Conservation (phyloP, 331 rosid species). For the Quercus phellos region DNA sequence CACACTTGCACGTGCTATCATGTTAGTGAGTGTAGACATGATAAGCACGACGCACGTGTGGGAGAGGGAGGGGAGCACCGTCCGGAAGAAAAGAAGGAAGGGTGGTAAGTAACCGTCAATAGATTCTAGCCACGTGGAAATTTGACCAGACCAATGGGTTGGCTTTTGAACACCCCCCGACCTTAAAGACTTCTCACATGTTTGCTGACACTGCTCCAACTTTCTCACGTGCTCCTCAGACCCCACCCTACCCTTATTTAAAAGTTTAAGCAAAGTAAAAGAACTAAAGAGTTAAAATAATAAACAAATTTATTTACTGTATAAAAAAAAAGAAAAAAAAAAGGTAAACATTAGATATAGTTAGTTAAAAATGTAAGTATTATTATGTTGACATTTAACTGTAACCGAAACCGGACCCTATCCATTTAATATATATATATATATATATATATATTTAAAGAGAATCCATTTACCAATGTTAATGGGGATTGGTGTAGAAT, state of each 20-base stretch:
- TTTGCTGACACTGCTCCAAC: conserved; percentile 71
- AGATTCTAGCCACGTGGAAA: conserved; percentile 41
- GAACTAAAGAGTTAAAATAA: neutral
- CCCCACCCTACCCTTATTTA: conserved; percentile 25
- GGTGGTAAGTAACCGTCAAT: neutral
- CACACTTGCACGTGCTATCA: conserved; percentile 47
- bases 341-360: neutral
- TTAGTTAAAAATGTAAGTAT: neutral
- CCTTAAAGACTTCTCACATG: conserved; percentile 66
- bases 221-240: conserved; percentile 69
- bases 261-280: neutral
- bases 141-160: conserved; percentile 32
- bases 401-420: conserved; percentile 27
- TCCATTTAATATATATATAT: conserved; percentile 23
- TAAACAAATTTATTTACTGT: neutral
- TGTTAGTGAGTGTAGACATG: conserved; percentile 35
- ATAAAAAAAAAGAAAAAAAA: neutral
- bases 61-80: neutral
- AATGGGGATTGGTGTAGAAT: conserved; percentile 47
- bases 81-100: conserved; percentile 17
- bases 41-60: conserved; percentile 56
- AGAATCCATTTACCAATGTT: conserved; percentile 27
- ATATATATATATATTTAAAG: too few relatives aligned
- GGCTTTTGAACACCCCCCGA: conserved; percentile 21
- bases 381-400: conserved; percentile 16